Evolutionary conservation across 805 yeast species (phyloP), one percentile per base, ranked within the genome.

Genomic region (Candida golubevii): DNA sequence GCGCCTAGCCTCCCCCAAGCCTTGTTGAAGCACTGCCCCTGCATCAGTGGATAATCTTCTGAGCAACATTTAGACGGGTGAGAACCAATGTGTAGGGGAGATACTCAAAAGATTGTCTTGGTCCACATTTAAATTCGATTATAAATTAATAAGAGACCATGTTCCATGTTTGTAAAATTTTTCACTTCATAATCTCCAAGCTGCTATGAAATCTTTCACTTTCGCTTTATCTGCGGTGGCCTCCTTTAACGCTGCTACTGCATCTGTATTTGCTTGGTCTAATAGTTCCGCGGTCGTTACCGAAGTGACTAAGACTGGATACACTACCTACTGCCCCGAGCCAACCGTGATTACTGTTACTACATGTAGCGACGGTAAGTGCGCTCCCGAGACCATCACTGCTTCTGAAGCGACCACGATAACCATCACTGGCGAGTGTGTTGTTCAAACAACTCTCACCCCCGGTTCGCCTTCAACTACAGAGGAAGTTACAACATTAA

Each of bases 361-460:
- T 23, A 35, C 12, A 36, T 67, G 72, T 54, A 37, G 41, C 32
- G 56, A 57, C 39, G 42, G 57, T 44, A 47, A 49, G 36, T 66
- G 71, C 58, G 53, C 46, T n/a, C 61, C 64, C 34, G 47, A 51
- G 10, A 26, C 41, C 13, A 50, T 63, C 49, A 57, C 66, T 36
- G 66, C 63, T 45, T 47, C 64, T 26, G 57, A 50, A 39, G 59
- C 68, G 15, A 53, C 58, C 44, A 65, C 71, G 38, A 39, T 66
- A 30, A 63, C 67, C 30, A 57, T 66, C 37, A 59, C 69, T 36
- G 69, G 63, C 43, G 53, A 53, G 42, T 62, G 66, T 51, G 48
- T 61, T 38, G 58, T 61, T 39, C 60, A 61, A 31, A 40, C 50
- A 27, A 61, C 63, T 31, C 57, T 54, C 6, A 6, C 32, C n/a